A percentile compares a stretch with the other conserved stretches of the same genome.
Conservation (phyloP, 768 basidiomycete genomes). For the Podaxis rugospora region DNA sequence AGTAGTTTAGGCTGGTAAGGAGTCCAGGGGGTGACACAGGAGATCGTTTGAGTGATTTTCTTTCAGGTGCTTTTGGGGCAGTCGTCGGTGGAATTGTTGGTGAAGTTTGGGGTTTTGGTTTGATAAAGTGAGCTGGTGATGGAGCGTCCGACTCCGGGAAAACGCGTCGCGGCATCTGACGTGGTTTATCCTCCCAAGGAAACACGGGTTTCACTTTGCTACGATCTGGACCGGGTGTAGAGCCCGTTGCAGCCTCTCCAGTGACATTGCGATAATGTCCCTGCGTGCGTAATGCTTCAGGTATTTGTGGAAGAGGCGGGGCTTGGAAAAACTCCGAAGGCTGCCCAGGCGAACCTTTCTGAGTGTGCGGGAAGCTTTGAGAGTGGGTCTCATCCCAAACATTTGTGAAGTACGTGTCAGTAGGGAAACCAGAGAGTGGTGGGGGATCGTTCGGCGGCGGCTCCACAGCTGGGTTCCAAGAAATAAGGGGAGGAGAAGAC, state of each 20-base stretch:
- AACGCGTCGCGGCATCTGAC: constrained; percentile 61
- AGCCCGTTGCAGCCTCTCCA: constrained; percentile 37
- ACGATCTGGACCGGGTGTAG: constrained; percentile 59
- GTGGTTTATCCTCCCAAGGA: constrained; percentile 89
- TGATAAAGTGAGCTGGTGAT: constrained; percentile 40
- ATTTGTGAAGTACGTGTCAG: constrained; percentile 77
- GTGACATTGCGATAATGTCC: constrained; percentile 71
- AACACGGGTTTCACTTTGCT: constrained; percentile 76
- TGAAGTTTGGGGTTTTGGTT: constrained; percentile 30
- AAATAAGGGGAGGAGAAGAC: constrained; percentile 56
- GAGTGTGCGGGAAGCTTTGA: constrained; percentile 6
- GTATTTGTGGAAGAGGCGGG: constrained; percentile 57
- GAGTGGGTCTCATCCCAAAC: constrained; percentile 66
- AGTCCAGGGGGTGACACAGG: constrained; percentile 45
- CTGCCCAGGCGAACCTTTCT: constrained; percentile 12
- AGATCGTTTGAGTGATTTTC: constrained; percentile 18
- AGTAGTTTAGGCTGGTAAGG: constrained; percentile 57
- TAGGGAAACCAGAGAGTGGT: constrained; percentile 55
- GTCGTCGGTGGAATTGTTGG: constrained; percentile 19
- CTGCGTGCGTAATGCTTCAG: constrained; percentile 61
- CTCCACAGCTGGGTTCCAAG: constrained; percentile 81
- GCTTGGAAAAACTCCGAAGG: constrained; percentile 55
- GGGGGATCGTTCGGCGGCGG: constrained; percentile 69
- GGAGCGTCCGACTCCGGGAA: constrained; percentile 67
- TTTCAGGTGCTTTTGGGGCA: constrained; percentile 30